Evolutionary conservation across 148 eudicot genomes (phyloP), one percentile per base, ranked within the genome.

Genomic region (Rhododendron kiyosumense): DNA sequence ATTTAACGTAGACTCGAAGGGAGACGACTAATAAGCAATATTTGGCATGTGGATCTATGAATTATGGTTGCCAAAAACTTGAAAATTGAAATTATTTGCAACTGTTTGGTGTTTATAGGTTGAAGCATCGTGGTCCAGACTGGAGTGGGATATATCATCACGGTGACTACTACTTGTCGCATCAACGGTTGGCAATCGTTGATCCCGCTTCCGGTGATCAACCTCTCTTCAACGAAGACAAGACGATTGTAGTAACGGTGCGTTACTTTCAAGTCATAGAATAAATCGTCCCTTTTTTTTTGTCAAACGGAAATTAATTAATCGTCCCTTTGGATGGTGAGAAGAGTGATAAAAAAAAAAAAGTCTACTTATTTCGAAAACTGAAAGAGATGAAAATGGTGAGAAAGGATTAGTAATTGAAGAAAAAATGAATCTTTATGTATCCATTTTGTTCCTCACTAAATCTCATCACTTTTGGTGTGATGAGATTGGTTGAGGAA

Each of bases 181-280:
- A 96, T 83, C 98, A 96, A 86, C 92, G 99, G 36, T 92, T 96
- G 7, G 98, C 99, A 0, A 92, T 96, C 52, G 87, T 96, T 18
- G 99, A 96, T 79, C 98, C 99, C 14, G 97, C 98, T 85, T 95
- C 98, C 7, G 99, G 98, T 65, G 99, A 96, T 88, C 99, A 96
- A 84, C 99, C 99, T 81, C 97, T 95, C 30, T 96, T 75, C 85
- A 93, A 91, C 17, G 96, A 95, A 85, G 89, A 91, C 83, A 74
- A 90, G 81, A 86, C 85, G 54, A 89, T 96, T 65, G 93, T 92
- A 26, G 97, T 96, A 7, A 95, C 99, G 15, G 99, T 96, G 79
- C 20, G 91, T 80, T 24, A 8, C 67, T 28, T 59, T 7, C 38
- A 22, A 59, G 65, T 59, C n/a, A 6, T 59, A 22, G n/a, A 59